Evolutionary conservation across 495 filamentous ascomycete genomes (phyloP), one percentile per base, ranked within the genome.

Genomic region (Aspergillus hancockii): DNA sequence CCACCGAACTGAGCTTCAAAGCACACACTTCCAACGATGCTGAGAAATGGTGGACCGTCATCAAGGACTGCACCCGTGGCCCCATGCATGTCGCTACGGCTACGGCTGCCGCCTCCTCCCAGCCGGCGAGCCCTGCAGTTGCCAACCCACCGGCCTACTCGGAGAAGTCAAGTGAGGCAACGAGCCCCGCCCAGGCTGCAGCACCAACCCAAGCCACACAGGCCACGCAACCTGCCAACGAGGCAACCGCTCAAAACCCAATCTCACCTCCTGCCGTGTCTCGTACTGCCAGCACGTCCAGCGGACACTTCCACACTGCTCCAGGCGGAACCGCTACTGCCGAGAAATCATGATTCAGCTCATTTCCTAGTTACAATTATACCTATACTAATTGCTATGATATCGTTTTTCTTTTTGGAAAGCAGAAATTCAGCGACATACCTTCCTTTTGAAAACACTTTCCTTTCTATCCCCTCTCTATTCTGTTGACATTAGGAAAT

Each of bases 41-140:
- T 4, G 77, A 87, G 72, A 88, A 89, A 71, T 97, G 92, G 92
- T 90, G 84, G 73, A 80, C 85, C n/a, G 78, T 88, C 52, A 88
- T 96, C 65, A 77, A 74, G 63, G 73, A 78, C 4, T 68, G 66
- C 51, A 72, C 67, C 25, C 65, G 69, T 12, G 57, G 51, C n/a
- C 59, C 71, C 0, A 28, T 60, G 30, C 57, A 52, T 34, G 54
- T 47, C 2, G 58, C 55, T 16, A 54, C 63, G 4, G 52, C 62
- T 18, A 47, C 59, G 0, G 47, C 60, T 4, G 52, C 62, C 47
- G 49, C 60, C 1, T 49, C 70, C 18, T 56, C 38, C 7, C 61
- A 65, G n/a, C 57, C 65, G 1, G 38, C 43, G n/a, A 60, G 52
- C 34, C 61, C 61, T 5, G 57, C 57, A 19, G 53, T 40, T 14